Base-by-base conservation (phyloP, 495 filamentous ascomycete species). In the Penicillium robsamsonii region DNA sequence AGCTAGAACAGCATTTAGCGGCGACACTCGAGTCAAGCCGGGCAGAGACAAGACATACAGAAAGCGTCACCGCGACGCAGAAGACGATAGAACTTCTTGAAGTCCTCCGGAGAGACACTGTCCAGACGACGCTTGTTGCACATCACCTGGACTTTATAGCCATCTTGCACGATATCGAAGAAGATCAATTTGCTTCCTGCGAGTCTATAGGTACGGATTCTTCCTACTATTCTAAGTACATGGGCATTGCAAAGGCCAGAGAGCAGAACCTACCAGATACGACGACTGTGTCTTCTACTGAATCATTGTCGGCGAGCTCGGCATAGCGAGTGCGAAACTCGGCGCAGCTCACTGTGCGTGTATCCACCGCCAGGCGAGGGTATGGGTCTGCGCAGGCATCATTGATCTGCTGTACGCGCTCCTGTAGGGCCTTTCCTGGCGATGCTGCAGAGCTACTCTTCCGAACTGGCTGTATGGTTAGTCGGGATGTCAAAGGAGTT, bases 181-280 rank as follows among this genome's bases (percentile, higher is more conserved):
- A 98, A 98, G 42, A 88, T 78, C 67, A 98, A 84, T 73, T 88
- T 89, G 63, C 80, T 84, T 53, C 81, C 85, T 49, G 79, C 77
- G 56, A 73, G 76, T 67, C 82, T 83, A 62, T 75, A 74, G 46
- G 79, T 80, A 70, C 69, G 77, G 59, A 90, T 77, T 67, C 87
- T 88, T 75, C 87, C 87, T 89, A 76, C 69, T 66, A 61, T 70
- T 73, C 74, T 79, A 79, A 79, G 76, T 79, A 79, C 71, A 71
- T 46, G 42, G 54, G 55, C 50, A 59, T 56, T 55, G 52, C 59
- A 40, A 57, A 51, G 58, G 58, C 66, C 55, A 61, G 60, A 52
- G 65, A 60, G 58, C 56, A 55, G 53, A 57, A 75, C 76, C 73
- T 79, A 79, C 76, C 76, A 69, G 73, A 66, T 57, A 79, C 59